phyloP scores from a whole-genome alignment of 371 early-diverging fungal species.

The Rhizopus stolonifer region DNA sequence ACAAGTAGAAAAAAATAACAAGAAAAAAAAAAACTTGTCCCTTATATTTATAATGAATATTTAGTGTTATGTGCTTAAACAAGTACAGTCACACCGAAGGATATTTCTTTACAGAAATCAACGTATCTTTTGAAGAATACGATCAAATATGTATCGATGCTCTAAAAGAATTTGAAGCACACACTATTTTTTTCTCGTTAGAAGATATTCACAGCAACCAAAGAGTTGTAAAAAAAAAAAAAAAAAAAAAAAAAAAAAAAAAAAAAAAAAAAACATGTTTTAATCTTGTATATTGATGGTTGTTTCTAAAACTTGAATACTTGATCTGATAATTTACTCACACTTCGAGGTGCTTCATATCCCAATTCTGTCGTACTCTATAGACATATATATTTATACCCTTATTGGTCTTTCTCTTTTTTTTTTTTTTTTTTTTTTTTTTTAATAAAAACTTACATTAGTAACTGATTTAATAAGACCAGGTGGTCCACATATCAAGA shows the following conservation, averaged over 20 bases:
- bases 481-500: slow-evolving; percentile 88
- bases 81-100: slow-evolving; percentile 13
- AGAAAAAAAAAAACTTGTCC: not conserved
- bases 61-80: slow-evolving; percentile 31
- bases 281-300: too few relatives aligned
- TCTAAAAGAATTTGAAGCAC: slow-evolving; percentile 26
- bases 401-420: too few relatives aligned
- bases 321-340: slow-evolving; percentile 71
- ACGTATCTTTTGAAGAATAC: slow-evolving; percentile 23
- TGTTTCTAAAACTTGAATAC: slow-evolving; percentile 64
- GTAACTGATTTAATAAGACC: slow-evolving; percentile 84
- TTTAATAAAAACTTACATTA: slow-evolving; percentile 20
- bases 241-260: too few relatives aligned
- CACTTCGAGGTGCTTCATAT: slow-evolving; percentile 62
- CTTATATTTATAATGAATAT: not conserved
- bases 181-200: slow-evolving; percentile 15
- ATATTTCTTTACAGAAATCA: slow-evolving; percentile 29
- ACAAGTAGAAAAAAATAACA: slow-evolving; percentile 18
- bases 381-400: slow-evolving; percentile 2
- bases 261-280: too few relatives aligned
- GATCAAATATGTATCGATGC: slow-evolving; percentile 25
- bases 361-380: slow-evolving; percentile 58
- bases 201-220: slow-evolving; percentile 29
- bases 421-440: too few relatives aligned
- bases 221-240: too few relatives aligned